A percentile compares a stretch with the other conserved stretches of the same genome.
Conservation (phyloP, 768 basidiomycete species). For the Tylopilus cervinicoccineus region DNA sequence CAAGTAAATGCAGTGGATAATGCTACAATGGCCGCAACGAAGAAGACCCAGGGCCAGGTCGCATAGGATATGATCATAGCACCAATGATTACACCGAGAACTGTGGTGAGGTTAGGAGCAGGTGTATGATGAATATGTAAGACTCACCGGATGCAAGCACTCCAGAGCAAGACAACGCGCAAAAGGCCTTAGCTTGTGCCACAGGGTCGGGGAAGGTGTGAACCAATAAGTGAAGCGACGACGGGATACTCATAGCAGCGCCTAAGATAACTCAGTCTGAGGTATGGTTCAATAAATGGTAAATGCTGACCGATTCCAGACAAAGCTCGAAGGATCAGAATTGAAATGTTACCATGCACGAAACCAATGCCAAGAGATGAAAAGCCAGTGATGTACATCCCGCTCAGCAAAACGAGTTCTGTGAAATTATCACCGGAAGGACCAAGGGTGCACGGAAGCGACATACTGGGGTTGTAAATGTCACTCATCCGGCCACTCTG, state of each 20-base stretch:
- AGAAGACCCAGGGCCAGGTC: background rate
- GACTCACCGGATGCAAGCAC: background rate
- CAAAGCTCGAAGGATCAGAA: background rate
- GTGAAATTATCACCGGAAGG: background rate
- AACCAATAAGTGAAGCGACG: background rate
- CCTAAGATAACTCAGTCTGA: background rate
- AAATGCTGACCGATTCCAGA: background rate
- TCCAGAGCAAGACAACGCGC: background rate
- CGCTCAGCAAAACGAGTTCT: background rate
- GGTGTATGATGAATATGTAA: background rate
- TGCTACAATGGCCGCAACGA: background rate
- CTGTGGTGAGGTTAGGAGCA: background rate
- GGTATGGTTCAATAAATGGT: no score
- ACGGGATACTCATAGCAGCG: background rate
- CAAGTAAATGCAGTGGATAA: background rate
- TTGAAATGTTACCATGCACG: background rate
- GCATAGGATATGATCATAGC: background rate
- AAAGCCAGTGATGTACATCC: background rate
- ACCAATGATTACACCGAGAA: background rate
- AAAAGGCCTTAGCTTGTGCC: background rate
- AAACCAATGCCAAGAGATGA: background rate
- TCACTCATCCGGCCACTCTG: slow-evolving; percentile 1
- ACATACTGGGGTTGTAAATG: background rate
- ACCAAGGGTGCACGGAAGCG: background rate
- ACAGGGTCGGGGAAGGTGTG: background rate